These are phyloP conservation scores for Zygnema cylindricum DNA, from an alignment of 139 green algal genomes.

Conservation along the genomic window DNA sequence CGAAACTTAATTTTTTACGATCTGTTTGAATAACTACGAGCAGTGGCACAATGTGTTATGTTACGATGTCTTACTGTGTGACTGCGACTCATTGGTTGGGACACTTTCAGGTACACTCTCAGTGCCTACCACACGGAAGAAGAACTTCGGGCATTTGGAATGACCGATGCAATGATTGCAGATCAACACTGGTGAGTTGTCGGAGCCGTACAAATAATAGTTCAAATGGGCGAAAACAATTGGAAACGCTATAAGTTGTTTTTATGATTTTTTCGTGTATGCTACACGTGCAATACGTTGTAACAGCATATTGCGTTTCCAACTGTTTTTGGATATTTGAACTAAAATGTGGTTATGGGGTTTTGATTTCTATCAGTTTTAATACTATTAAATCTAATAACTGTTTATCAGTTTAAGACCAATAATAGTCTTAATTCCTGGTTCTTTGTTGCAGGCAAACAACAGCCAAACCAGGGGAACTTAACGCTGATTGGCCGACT, in stretches of 20 bases:
- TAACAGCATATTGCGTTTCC: not conserved
- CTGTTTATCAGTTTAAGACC: conserved; percentile 25
- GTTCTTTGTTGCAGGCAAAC: conserved; percentile 31
- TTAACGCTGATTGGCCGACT: conserved; percentile 50
- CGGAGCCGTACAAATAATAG: too few species aligned
- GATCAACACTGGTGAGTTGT: conserved; percentile 55
- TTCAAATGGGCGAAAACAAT: too few species aligned
- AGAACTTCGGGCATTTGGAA: conserved; percentile 44
- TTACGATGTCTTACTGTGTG: too few species aligned
- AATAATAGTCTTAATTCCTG: not conserved
- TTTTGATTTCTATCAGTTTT: not conserved
- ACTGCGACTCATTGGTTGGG: too few species aligned
- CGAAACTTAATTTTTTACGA: too few species aligned
- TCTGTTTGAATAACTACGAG: too few species aligned
- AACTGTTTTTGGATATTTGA: too few species aligned
- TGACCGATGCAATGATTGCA: conserved; percentile 53
- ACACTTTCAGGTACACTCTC: conserved; percentile 36
- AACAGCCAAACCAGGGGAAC: conserved; percentile 31
- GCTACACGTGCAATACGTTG: not conserved
- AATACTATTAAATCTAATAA: conserved; percentile 33
- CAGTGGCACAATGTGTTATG: too few species aligned
- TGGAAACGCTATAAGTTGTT: too few species aligned
- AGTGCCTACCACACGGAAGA: conserved; percentile 34
- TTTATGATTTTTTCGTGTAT: too few species aligned
- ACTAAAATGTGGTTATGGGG: not conserved